A percentile compares a stretch with the other conserved stretches of the same genome.
Conservation (phyloP, 345 rosid species). For the Salix koriyanagi region DNA sequence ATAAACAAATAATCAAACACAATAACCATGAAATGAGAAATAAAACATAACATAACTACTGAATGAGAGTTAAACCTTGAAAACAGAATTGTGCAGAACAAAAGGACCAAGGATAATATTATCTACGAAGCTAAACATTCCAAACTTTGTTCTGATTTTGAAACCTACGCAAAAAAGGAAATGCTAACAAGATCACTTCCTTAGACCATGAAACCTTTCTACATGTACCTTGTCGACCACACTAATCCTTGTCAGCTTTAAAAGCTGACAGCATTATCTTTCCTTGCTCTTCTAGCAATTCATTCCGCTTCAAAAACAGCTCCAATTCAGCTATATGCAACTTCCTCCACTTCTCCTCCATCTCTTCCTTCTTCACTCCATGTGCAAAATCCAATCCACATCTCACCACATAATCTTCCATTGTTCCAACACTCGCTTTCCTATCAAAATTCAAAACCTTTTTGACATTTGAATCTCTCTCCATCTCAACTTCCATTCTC, state of each 20-base stretch:
- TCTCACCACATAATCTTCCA: constrained; percentile 20
- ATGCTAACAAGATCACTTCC: background rate
- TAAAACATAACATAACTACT: background rate
- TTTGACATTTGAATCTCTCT: background rate
- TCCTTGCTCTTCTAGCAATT: constrained; percentile 18
- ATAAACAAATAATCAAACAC: background rate
- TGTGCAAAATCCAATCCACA: constrained; percentile 1
- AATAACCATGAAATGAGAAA: background rate
- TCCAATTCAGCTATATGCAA: constrained; percentile 24
- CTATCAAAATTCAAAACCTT: background rate
- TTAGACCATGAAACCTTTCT: background rate
- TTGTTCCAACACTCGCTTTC: background rate
- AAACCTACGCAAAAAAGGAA: background rate
- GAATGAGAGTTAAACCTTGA: background rate
- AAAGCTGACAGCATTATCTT: constrained; percentile 16
- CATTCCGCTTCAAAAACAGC: constrained; percentile 13
- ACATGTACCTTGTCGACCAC: background rate
- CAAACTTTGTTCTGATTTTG: background rate
- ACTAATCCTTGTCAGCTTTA: constrained; percentile 1
- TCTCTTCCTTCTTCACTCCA: constrained; percentile 9
- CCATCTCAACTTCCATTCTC: constrained; percentile 3
- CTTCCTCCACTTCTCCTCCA: constrained; percentile 28
- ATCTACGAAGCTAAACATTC: background rate
- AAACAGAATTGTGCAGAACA: background rate
- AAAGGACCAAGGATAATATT: background rate